Evolutionary conservation across 441 rosid genomes (phyloP).

Genomic region (Erysimum pusillum): DNA sequence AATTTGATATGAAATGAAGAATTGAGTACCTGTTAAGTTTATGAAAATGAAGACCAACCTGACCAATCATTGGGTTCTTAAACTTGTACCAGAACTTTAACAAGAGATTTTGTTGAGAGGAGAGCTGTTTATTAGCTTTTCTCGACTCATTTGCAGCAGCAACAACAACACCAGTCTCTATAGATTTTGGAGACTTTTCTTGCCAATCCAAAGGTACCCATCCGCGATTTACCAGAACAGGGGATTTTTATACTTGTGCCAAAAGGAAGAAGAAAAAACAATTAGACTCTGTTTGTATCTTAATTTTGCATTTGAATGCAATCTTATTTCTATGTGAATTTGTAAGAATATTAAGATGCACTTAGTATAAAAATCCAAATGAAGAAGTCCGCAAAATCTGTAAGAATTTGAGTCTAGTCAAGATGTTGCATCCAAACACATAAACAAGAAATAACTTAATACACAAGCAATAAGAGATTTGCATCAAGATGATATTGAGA

Average conservation of each 20-base stretch:
- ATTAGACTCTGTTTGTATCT: background rate
- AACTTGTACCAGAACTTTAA: slow-evolving; percentile 64
- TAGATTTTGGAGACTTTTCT: slow-evolving; percentile 53
- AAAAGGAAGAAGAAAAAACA: slow-evolving; percentile 22
- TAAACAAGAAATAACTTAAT: background rate
- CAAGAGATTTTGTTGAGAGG: slow-evolving; percentile 48
- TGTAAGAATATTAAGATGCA: no score
- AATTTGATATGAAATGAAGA: background rate
- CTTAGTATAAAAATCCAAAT: no score
- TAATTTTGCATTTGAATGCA: background rate
- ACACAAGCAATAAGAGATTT: background rate
- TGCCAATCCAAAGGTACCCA: slow-evolving; percentile 92
- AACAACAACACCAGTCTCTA: slow-evolving; percentile 35
- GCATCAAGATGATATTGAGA: background rate
- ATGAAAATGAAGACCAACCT: slow-evolving; percentile 47
- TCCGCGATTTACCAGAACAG: slow-evolving; percentile 87
- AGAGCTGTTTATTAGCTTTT: slow-evolving; percentile 35
- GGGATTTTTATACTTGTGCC: slow-evolving; percentile 65
- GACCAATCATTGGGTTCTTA: slow-evolving; percentile 42
- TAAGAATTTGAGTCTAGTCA: background rate
- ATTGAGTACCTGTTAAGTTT: background rate
- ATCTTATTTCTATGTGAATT: background rate
- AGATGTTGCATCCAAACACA: slow-evolving; percentile 12
- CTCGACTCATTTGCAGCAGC: slow-evolving; percentile 40
- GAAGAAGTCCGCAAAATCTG: background rate